These are phyloP conservation scores for Myriangium duriaei DNA, from an alignment of 2,329 filamentous ascomycete species.

Conservation along the genomic window DNA sequence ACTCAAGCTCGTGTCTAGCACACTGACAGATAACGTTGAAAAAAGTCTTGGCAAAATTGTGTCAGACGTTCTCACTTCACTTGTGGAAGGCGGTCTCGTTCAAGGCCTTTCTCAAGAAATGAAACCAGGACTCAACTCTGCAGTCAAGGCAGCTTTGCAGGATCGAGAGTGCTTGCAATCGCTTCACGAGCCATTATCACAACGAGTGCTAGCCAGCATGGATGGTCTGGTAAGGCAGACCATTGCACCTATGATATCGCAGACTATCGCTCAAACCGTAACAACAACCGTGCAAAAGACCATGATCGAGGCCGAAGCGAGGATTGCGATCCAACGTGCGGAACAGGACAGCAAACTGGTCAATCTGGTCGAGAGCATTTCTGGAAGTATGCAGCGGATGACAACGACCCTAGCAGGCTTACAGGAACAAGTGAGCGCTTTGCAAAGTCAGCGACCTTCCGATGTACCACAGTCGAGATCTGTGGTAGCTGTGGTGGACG, in stretches of 20 bases:
- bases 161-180: slow-evolving; percentile 60
- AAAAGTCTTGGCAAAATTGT: slow-evolving; percentile 68
- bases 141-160: slow-evolving; percentile 55
- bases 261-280: slow-evolving; percentile 14
- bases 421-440: slow-evolving; percentile 41
- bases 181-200: slow-evolving; percentile 58
- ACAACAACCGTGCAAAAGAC: slow-evolving; percentile 4
- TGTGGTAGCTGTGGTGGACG: too few relatives aligned
- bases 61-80: slow-evolving; percentile 51
- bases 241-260: slow-evolving; percentile 46
- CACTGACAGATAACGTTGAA: slow-evolving; percentile 58
- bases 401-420: slow-evolving; percentile 55
- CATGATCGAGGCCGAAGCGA: slow-evolving; percentile 1
- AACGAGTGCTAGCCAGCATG: slow-evolving; percentile 58
- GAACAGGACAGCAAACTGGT: slow-evolving; percentile 54
- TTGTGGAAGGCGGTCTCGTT: slow-evolving; percentile 59
- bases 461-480: slow-evolving; percentile 20
- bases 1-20: slow-evolving; percentile 54
- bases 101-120: slow-evolving; percentile 62
- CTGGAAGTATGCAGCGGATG: slow-evolving; percentile 58
- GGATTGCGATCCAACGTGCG: slow-evolving; percentile 29
- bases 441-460: slow-evolving; percentile 28
- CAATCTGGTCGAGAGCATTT: slow-evolving; percentile 51
- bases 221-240: slow-evolving; percentile 38
- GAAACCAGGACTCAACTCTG: slow-evolving; percentile 54